A percentile compares a stretch with the other conserved stretches of the same genome.
Evolutionary conservation across 257 asterid genomes (phyloP).

Genomic region (Plantago ovata): DNA sequence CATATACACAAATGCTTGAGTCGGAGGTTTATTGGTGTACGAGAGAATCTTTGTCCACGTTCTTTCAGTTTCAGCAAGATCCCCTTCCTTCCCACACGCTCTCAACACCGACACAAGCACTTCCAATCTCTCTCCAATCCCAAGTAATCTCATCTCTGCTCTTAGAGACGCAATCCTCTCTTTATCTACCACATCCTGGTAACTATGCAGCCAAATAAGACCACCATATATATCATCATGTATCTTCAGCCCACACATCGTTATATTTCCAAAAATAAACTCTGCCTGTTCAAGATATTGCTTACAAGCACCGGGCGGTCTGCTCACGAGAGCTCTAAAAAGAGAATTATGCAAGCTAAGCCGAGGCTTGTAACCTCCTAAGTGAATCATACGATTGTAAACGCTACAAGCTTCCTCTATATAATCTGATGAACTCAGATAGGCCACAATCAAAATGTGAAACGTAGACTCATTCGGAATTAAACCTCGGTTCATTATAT

Average conservation of each 20-base stretch:
- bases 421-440: constrained; percentile 72
- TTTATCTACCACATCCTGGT: constrained; percentile 71
- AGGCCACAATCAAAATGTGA: constrained; percentile 65
- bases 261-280: constrained; percentile 71
- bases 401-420: constrained; percentile 73
- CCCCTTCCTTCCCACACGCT: constrained; percentile 79
- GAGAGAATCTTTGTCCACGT: constrained; percentile 58
- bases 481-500: constrained; percentile 75
- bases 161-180: constrained; percentile 63
- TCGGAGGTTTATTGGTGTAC: constrained; percentile 36
- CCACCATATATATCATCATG: constrained; percentile 74
- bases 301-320: constrained; percentile 47
- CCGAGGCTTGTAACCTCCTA: constrained; percentile 83
- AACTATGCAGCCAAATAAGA: constrained; percentile 90
- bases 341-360: constrained; percentile 84
- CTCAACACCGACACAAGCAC: constrained; percentile 70
- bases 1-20: constrained; percentile 60
- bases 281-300: constrained; percentile 78
- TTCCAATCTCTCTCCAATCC: constrained; percentile 55
- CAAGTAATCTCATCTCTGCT: constrained; percentile 52
- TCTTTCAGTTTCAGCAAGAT: constrained; percentile 63
- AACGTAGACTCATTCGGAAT: constrained; percentile 86
- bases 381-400: constrained; percentile 84
- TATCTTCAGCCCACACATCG: constrained; percentile 49
- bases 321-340: constrained; percentile 68